Evolutionary conservation across 495 filamentous ascomycete genomes (phyloP), one percentile per base, ranked within the genome.

Genomic region (Penicillium arizonense): DNA sequence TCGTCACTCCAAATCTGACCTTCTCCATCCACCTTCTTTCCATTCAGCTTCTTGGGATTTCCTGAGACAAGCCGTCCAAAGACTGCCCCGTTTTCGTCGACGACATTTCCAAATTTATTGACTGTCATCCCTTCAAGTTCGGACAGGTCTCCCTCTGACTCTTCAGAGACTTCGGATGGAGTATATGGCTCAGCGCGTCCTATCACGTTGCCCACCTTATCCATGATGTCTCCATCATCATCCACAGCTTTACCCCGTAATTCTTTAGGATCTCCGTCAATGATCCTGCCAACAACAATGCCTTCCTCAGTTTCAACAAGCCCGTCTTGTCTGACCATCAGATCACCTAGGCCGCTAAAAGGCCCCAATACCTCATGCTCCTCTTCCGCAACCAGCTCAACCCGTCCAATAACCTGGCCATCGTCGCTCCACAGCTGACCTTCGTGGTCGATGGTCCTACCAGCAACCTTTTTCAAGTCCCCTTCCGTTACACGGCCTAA

Each of bases 91-190:
- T 76, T 75, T 21, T 69, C 68, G 61, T 96, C 90, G 49, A 96
- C 90, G n/a, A 92, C 82, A 39, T 93, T 92, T 40, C 90, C 90
- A 7, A 76, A 79, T 69, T 94, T 94, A 73, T 96, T 96, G 63
- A 94, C 87, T 4, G 84, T 80, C 78, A 89, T 90, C 45, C 90
- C 90, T 3, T 88, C 89, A 5, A 95, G 76, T 9, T 78, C 69
- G 3, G 87, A 90, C 43, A 82, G 74, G 58, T 95, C 89, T 4
- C 71, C 60, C 50, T 81, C 55, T 55, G 80, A 82, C 53, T 70
- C 75, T 56, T 80, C 84, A 28, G 69, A 76, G 39, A 77, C 76
- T 47, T 88, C 79, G 64, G 28, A 30, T 8, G 28, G 28, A 30
- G 4, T 30, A 30, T 82, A 90, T 5, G 82, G 82, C 69, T 91